Conservation (phyloP, 805 yeast genomes). For the Ogataea philodendri region DNA sequence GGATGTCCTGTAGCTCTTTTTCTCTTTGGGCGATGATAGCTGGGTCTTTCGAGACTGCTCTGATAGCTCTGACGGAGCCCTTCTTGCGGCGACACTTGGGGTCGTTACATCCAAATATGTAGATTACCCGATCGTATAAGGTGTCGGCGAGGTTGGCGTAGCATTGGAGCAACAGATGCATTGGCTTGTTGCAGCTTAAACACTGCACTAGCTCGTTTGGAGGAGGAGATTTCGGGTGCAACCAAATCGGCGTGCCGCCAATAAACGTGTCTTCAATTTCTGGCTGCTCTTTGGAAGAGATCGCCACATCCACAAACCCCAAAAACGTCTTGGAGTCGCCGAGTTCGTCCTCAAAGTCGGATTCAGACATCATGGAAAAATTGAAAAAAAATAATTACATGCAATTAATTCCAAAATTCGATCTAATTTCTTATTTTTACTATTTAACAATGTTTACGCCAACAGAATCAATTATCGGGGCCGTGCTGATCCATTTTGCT, state of each 20-base stretch:
- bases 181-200: slow-evolving; percentile 55
- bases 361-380: slow-evolving; percentile 11
- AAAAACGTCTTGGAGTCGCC: slow-evolving; percentile 42
- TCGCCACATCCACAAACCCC: slow-evolving; percentile 66
- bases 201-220: slow-evolving; percentile 54
- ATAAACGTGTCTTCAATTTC: slow-evolving; percentile 67
- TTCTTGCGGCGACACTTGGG: slow-evolving; percentile 62
- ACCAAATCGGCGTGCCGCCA: slow-evolving; percentile 79
- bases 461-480: slow-evolving; percentile 44
- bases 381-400: slow-evolving; percentile 1
- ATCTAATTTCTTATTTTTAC: background rate
- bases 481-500: slow-evolving; percentile 44
- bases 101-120: slow-evolving; percentile 72
- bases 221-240: slow-evolving; percentile 60
- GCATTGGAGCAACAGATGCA: slow-evolving; percentile 76
- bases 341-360: slow-evolving; percentile 13
- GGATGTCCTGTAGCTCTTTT: slow-evolving; percentile 39
- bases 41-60: slow-evolving; percentile 71
- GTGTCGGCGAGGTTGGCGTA: slow-evolving; percentile 73
- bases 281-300: slow-evolving; percentile 45
- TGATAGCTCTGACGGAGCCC: slow-evolving; percentile 71
- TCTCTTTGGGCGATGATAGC: slow-evolving; percentile 40
- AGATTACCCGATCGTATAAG: slow-evolving; percentile 76
- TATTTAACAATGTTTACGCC: slow-evolving; percentile 44
- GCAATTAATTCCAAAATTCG: slow-evolving; percentile 2